phyloP scores from a whole-genome alignment of 306 rosid species.

The Trifolium fragiferum region DNA sequence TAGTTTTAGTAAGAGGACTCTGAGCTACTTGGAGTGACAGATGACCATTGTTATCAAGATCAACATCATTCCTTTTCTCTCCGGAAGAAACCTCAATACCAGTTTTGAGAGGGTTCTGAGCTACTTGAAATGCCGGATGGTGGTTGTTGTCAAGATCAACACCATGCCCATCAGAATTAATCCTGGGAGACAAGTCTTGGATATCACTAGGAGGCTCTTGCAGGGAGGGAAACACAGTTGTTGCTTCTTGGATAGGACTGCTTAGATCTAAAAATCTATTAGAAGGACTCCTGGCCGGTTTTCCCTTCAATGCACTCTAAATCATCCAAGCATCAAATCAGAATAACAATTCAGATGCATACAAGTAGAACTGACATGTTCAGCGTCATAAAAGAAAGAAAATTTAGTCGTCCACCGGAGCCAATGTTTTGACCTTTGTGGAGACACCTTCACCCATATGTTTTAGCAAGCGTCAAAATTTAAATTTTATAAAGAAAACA shows the following conservation, averaged over 20 bases:
- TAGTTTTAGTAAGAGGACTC: conserved; percentile 44
- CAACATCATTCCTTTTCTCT: conserved; percentile 60
- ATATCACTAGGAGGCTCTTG: conserved; percentile 40
- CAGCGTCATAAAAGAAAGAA: conserved; percentile 29
- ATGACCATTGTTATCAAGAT: conserved; percentile 41
- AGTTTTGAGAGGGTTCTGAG: conserved; percentile 46
- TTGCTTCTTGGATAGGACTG: conserved; percentile 47
- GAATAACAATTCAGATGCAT: conserved; percentile 8
- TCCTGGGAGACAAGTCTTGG: conserved; percentile 14
- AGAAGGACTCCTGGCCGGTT: conserved; percentile 44
- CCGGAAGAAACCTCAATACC: conserved; percentile 51
- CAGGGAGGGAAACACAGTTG: conserved; percentile 45
- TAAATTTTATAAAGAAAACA: conserved; percentile 28
- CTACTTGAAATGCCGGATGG: conserved; percentile 39
- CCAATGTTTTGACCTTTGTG: conserved; percentile 1
- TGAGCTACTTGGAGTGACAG: conserved; percentile 40
- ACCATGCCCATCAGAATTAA: conserved; percentile 41
- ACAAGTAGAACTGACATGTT: conserved; percentile 13
- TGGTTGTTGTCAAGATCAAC: conserved; percentile 41
- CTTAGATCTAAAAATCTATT: conserved; percentile 43
- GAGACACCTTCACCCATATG: conserved; percentile 18
- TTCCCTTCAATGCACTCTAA: conserved; percentile 46
- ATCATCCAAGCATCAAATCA: conserved; percentile 45
- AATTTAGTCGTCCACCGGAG: conserved; percentile 13
- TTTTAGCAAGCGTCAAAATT: conserved; percentile 26